phyloP scores from a whole-genome alignment of 2,329 filamentous ascomycete species.

The Sarocladium strictum region DNA sequence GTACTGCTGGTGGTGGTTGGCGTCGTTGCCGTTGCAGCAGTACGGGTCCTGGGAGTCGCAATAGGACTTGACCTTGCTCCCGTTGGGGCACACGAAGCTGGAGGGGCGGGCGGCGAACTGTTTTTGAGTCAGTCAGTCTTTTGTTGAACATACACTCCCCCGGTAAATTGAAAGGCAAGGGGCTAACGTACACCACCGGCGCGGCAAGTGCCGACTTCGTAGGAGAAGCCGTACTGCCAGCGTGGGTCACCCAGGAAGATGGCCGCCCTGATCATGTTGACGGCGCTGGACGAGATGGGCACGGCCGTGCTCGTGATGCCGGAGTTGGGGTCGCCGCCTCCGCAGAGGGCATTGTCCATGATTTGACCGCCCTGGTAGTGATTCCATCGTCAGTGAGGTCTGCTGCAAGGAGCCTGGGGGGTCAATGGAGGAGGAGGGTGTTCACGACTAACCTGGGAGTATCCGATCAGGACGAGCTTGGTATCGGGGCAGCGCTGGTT shows the following conservation, averaged over 20 bases:
- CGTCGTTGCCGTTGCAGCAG: conserved; percentile 59
- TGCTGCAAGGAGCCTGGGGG: too few species aligned
- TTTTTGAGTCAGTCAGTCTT: neutral
- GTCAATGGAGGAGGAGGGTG: too few species aligned
- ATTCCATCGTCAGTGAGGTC: too few species aligned
- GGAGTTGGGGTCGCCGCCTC: conserved; percentile 45
- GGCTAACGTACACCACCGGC: conserved; percentile 46
- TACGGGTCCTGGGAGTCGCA: conserved; percentile 59
- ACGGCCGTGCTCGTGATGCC: conserved; percentile 37
- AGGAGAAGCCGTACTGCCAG: conserved; percentile 47
- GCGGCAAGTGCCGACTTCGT: conserved; percentile 54
- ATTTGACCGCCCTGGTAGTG: conserved; percentile 50
- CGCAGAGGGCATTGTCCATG: conserved; percentile 57
- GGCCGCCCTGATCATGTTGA: conserved; percentile 53
- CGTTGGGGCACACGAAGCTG: conserved; percentile 50
- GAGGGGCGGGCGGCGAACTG: conserved; percentile 55
- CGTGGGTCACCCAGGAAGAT: conserved; percentile 62
- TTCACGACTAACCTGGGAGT: conserved; percentile 54
- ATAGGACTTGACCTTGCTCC: conserved; percentile 54
- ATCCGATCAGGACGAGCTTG: conserved; percentile 55
- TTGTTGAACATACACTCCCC: too few species aligned
- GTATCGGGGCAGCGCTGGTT: conserved; percentile 50
- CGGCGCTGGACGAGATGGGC: conserved; percentile 37
- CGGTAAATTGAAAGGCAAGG: neutral
- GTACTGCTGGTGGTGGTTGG: conserved; percentile 56